Evolutionary conservation across 1,284 basidiomycete species (phyloP), one percentile per base, ranked within the genome.

Genomic region (Violaceomyces palustris): DNA sequence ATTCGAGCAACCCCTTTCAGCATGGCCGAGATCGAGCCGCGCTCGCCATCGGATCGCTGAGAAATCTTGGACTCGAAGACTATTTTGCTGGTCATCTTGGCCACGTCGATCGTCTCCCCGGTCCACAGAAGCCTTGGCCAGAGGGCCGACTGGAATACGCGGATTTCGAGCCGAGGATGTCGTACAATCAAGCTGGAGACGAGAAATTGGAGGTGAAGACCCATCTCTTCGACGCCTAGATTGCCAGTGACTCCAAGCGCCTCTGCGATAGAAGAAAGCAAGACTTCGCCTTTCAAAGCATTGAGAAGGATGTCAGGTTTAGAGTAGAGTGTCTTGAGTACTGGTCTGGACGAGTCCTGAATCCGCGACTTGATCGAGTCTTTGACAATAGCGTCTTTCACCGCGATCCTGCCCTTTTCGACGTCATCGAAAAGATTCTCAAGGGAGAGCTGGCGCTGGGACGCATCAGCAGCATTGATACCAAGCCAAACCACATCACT

Each of bases 401-500:
- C 40, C 9, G 44, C 37, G 8, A 59, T 42, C 7, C 47, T 38
- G 7, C 47, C 51, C 1, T 35, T 33, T 3, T 33, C 32, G 37
- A 69, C 46, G 10, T 60, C 51, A 28, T 39, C 37, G 24, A 59
- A 34, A 4, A 69, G 51, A 42, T 63, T 50, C 30, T 49, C 35
- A 28, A 70, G 51, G 0, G 67, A 55, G 9, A 66, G 39, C 3
- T 39, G 39, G 11, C 61, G 55, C 35, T 61, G 53, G 19, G 57
- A 48, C 7, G 51, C 42, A 22, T 66, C 62, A 18, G 58, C 46
- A 18, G 56, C 54, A 40, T 70, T 62, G 27, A 70, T 53, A 9
- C 58, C 63, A 34, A 70, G 61, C 63, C 64, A 70, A 14, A 65
- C 44, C 9, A 62, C 49, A 22, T 55, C 48, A 4, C 48, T 28